Evolutionary conservation across 345 rosid genomes (phyloP).

Genomic region (Euclidium syriacum): DNA sequence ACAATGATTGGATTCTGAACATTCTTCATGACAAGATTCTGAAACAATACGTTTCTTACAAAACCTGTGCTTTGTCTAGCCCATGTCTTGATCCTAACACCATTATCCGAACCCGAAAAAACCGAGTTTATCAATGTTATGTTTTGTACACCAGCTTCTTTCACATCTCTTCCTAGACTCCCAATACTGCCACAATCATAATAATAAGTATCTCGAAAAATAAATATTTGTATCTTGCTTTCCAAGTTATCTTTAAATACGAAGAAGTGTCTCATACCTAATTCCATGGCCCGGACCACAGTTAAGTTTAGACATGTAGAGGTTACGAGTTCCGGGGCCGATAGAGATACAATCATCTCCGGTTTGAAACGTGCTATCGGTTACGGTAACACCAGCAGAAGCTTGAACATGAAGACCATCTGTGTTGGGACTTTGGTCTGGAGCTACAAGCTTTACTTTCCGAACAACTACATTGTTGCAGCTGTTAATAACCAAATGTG

Average conservation of each 20-base stretch:
- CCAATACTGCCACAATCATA: slow-evolving; percentile 21
- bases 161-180: slow-evolving; percentile 31
- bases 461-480: slow-evolving; percentile 37
- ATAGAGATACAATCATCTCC: slow-evolving; percentile 62
- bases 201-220: background rate
- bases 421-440: slow-evolving; percentile 49
- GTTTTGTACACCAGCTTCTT: slow-evolving; percentile 34
- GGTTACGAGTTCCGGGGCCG: slow-evolving; percentile 48
- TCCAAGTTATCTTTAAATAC: background rate
- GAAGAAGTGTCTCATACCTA: slow-evolving; percentile 22
- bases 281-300: slow-evolving; percentile 74
- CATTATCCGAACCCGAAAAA: slow-evolving; percentile 33
- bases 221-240: background rate
- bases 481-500: slow-evolving; percentile 40
- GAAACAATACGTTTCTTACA: slow-evolving; percentile 37
- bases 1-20: slow-evolving; percentile 49
- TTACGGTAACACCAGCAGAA: slow-evolving; percentile 39
- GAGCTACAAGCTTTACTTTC: slow-evolving; percentile 37
- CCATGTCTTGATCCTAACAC: slow-evolving; percentile 43
- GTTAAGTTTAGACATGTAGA: slow-evolving; percentile 34
- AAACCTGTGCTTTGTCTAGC: slow-evolving; percentile 48
- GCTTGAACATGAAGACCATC: slow-evolving; percentile 49
- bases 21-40: slow-evolving; percentile 29
- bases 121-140: slow-evolving; percentile 29
- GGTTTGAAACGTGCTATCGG: slow-evolving; percentile 35